Evolutionary conservation across 2,329 filamentous ascomycete genomes (phyloP).

Genomic region (Sordariomycetes sp.): DNA sequence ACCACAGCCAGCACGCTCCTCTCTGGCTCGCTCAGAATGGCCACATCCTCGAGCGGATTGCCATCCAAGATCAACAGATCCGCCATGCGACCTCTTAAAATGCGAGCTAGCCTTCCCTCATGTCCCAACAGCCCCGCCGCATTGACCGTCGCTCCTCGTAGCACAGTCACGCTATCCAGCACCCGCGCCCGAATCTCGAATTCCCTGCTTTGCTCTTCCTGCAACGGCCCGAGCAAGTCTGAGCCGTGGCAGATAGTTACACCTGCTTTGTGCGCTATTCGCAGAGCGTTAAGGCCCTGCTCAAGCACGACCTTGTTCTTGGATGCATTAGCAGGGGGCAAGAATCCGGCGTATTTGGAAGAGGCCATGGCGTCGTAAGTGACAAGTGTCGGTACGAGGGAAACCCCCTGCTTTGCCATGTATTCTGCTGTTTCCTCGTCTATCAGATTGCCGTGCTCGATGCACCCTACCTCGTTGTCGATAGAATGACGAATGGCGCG

Average conservation of each 20-base stretch:
- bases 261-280: constrained; percentile 39
- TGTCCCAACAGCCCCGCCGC: constrained; percentile 38
- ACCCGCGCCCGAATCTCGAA: constrained; percentile 17
- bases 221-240: constrained; percentile 20
- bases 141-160: constrained; percentile 30
- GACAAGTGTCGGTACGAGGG: constrained; percentile 44
- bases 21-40: constrained; percentile 36
- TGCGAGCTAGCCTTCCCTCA: constrained; percentile 35
- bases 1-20: constrained; percentile 39
- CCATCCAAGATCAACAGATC: constrained; percentile 41
- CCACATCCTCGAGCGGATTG: constrained; percentile 48
- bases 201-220: constrained; percentile 20
- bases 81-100: constrained; percentile 38
- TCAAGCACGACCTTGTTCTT: constrained; percentile 42
- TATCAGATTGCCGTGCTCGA: constrained; percentile 36
- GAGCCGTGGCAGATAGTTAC: constrained; percentile 48
- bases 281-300: constrained; percentile 33
- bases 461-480: constrained; percentile 43
- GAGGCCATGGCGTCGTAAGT: constrained; percentile 40
- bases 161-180: constrained; percentile 12
- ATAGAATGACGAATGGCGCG: constrained; percentile 39
- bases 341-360: constrained; percentile 29
- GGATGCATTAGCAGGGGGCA: constrained; percentile 26
- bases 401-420: constrained; percentile 38
- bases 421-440: constrained; percentile 32